Evolutionary conservation across 2,329 filamentous ascomycete genomes (phyloP), one percentile per base, ranked within the genome.

Genomic region (Pseudogymnoascus sp.): DNA sequence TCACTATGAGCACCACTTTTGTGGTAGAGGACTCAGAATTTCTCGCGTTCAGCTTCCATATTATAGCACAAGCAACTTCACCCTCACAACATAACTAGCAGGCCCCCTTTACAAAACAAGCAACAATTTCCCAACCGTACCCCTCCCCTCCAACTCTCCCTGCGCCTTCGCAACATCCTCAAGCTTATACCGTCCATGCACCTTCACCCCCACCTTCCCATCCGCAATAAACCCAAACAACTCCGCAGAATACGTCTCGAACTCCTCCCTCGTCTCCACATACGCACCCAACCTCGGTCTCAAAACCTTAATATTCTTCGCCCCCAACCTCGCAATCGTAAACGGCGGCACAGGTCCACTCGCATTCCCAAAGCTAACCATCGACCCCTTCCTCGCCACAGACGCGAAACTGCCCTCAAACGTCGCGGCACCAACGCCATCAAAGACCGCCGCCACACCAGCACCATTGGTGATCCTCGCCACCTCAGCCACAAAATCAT

Each of bases 401-500:
- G 86, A 83, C 67, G 92, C 85, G 67, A 96, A 74, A 70, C 88
- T 89, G 18, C 84, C 81, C 69, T 96, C 90, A 77, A 95, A 96
- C 0, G 93, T 96, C 59, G 82, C 82, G 78, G 91, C 91, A 11
- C 92, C 93, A 2, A 96, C 90, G 5, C 90, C 89, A 73, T 96
- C 92, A 73, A 91, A 96, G 28, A 96, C 88, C 8, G 88, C 91
- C 67, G 85, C 83, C 2, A 89, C 87, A 6, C 93, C 93, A 65
- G 85, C 78, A 0, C 88, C 88, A 1, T 80, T 83, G 0, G 91
- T 96, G 59, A 90, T 85, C 72, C 89, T 82, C 70, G 82, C 78
- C 5, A 91, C 86, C 72, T 83, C 80, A 38, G 74, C 75, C 63
- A 83, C 82, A 23, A 88, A 78, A 64, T 84, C 79, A 66, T 82